phyloP scores from a whole-genome alignment of 176 grass and related monocot genomes.

The Echinochloa phyllopogon region DNA sequence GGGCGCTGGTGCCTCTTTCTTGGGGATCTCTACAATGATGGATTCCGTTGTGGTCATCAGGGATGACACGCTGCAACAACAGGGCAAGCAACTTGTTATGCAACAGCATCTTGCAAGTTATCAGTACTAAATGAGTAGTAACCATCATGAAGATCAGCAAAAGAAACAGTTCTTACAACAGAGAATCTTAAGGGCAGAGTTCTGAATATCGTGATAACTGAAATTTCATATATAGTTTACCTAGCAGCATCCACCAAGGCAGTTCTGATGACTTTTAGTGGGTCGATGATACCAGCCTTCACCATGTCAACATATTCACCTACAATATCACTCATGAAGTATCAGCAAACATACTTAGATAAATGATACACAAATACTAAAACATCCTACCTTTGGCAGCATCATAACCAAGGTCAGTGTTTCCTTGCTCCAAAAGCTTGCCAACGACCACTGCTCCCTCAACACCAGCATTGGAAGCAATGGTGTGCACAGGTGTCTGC shows the following conservation, averaged over 20 bases:
- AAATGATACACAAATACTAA: neutral
- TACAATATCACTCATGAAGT: conserved; percentile 18
- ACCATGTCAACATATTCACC: conserved; percentile 99
- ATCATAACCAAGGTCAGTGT: conserved; percentile 91
- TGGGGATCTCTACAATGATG: conserved; percentile 85
- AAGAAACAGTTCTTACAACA: no score
- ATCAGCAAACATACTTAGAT: conserved; percentile 8
- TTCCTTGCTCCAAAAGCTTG: conserved; percentile 96
- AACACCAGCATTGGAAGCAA: conserved; percentile 93
- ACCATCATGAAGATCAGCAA: no score
- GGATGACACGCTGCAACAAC: conserved; percentile 74
- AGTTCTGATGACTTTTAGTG: conserved; percentile 98
- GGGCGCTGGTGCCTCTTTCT: conserved; percentile 76
- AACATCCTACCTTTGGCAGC: conserved; percentile 76
- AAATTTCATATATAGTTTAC: conserved; percentile 37
- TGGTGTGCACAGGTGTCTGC: conserved; percentile 90
- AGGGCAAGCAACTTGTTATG: neutral
- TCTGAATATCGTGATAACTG: no score
- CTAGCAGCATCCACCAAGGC: conserved; percentile 97
- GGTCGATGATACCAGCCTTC: conserved; percentile 94
- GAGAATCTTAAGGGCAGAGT: no score
- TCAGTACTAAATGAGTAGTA: no score
- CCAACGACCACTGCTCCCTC: conserved; percentile 95
- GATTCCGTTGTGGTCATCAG: conserved; percentile 96
- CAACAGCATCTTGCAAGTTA: no score